These are phyloP conservation scores for Erythrobasidium hasegawianum DNA, from an alignment of 1,284 basidiomycete species.

Conservation along the genomic window DNA sequence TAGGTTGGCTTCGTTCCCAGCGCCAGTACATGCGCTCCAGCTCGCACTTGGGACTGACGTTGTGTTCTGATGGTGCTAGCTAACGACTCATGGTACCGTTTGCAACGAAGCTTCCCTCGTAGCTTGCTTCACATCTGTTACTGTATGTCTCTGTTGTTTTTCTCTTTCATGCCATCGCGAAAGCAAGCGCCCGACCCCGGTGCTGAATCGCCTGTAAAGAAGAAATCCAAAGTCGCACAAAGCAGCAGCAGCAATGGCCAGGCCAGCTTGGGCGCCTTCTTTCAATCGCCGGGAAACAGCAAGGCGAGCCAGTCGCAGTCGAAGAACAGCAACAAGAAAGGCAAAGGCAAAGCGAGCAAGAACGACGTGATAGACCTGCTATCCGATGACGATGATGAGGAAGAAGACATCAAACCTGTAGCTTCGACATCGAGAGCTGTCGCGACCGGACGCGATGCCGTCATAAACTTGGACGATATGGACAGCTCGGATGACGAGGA, in stretches of 20 bases:
- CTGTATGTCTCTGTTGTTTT: too few species aligned
- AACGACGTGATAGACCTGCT: conserved; percentile 24
- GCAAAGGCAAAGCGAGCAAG: conserved; percentile 12
- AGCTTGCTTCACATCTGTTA: too few species aligned
- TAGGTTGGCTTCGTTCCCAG: too few species aligned
- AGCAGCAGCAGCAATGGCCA: conserved; percentile 15
- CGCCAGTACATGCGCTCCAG: too few species aligned
- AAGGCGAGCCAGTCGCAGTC: too few species aligned
- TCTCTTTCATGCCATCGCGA: too few species aligned
- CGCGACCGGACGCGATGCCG: conserved; percentile 7
- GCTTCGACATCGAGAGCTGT: conserved; percentile 15
- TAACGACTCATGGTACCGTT: too few species aligned
- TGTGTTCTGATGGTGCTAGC: too few species aligned
- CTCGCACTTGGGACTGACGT: too few species aligned
- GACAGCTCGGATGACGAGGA: conserved; percentile 8
- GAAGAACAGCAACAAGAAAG: conserved; percentile 4
- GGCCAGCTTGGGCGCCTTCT: conserved; percentile 21
- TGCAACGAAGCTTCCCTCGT: too few species aligned
- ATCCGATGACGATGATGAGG: conserved; percentile 12
- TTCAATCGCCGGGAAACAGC: conserved; percentile 17
- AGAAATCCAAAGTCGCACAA: conserved; percentile 7
- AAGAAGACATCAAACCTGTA: conserved; percentile 1
- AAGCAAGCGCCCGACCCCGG: neutral
- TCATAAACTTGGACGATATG: conserved; percentile 30
- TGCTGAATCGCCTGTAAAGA: conserved; percentile 17